These are phyloP conservation scores for Paralagenidium karlingii DNA, from an alignment of 352 stramenopile species.

Conservation along the genomic window DNA sequence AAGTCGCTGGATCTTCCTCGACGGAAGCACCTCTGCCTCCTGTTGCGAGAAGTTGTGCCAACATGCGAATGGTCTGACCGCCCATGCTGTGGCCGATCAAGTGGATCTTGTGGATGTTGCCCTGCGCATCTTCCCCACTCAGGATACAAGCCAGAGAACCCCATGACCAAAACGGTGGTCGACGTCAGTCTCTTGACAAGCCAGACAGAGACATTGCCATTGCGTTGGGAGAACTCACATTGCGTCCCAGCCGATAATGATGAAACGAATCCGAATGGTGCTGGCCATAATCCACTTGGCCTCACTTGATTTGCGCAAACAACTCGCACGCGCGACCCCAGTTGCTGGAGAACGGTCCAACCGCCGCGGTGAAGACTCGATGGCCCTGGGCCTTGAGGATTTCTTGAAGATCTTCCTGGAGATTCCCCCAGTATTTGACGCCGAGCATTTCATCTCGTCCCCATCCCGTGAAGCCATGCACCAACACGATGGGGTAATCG, in stretches of 20 bases:
- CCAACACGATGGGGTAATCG: constrained; percentile 19
- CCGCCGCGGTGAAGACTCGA: constrained; percentile 12
- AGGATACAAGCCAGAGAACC: constrained; percentile 37
- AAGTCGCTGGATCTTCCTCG: constrained; percentile 13
- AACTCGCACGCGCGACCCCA: constrained; percentile 31
- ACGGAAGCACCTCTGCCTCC: constrained; percentile 25
- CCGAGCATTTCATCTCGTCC: constrained; percentile 8
- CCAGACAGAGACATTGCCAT: too few relatives aligned
- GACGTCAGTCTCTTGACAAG: too few relatives aligned
- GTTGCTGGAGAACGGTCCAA: constrained; percentile 20
- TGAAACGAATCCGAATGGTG: constrained; percentile 12
- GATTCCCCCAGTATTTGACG: constrained; percentile 17
- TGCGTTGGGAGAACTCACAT: too few relatives aligned
- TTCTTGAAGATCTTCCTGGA: constrained; percentile 16
- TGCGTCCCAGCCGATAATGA: constrained; percentile 18
- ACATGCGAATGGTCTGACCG: constrained; percentile 59
- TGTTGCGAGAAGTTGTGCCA: constrained; percentile 38
- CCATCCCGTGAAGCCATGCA: constrained; percentile 15
- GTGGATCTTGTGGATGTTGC: constrained; percentile 49
- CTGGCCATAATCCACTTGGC: constrained; percentile 21
- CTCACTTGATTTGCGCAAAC: constrained; percentile 32
- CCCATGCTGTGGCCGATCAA: constrained; percentile 76
- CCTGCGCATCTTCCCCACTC: constrained; percentile 34
- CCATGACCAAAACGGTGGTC: too few relatives aligned
- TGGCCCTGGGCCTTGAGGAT: constrained; percentile 18